A percentile compares a stretch with the other conserved stretches of the same genome.
Evolutionary conservation across 108 stramenopile species (phyloP).

Genomic region (Licmophora abbreviata): DNA sequence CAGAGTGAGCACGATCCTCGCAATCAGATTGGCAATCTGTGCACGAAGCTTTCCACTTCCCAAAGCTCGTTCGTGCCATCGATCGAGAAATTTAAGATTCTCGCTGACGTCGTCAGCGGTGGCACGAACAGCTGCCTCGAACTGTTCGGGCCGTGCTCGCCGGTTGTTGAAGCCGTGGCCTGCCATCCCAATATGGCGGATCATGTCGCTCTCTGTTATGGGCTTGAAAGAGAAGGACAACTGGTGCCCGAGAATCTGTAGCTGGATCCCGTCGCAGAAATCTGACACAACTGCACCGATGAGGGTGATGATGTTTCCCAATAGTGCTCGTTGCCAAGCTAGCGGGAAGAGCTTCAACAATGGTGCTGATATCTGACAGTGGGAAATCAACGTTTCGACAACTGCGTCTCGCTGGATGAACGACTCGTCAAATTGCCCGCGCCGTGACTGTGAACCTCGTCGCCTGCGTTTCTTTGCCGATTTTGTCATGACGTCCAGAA

Average conservation of each 20-base stretch:
- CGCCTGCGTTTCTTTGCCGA: slow-evolving; percentile 34
- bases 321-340: slow-evolving; percentile 80
- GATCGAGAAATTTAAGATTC: slow-evolving; percentile 70
- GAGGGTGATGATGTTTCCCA: slow-evolving; percentile 82
- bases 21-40: slow-evolving; percentile 83
- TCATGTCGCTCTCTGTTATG: slow-evolving; percentile 75
- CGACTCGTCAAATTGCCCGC: slow-evolving; percentile 22
- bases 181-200: slow-evolving; percentile 52
- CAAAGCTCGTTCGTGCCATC: slow-evolving; percentile 75
- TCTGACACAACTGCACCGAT: slow-evolving; percentile 71
- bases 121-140: slow-evolving; percentile 79
- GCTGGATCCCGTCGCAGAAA: slow-evolving; percentile 71
- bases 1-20: slow-evolving; percentile 76
- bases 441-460: slow-evolving; percentile 1
- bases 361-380: slow-evolving; percentile 84
- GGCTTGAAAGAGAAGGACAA: slow-evolving; percentile 79
- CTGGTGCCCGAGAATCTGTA: slow-evolving; percentile 76
- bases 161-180: slow-evolving; percentile 47
- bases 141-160: slow-evolving; percentile 53
- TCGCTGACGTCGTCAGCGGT: slow-evolving; percentile 73
- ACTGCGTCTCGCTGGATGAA: slow-evolving; percentile 84
- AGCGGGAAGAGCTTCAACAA: slow-evolving; percentile 78
- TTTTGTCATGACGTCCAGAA: slow-evolving; percentile 53
- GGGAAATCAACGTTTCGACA: slow-evolving; percentile 75
- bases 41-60: slow-evolving; percentile 72